Evolutionary conservation across 805 yeast genomes (phyloP), one percentile per base, ranked within the genome.

Genomic region (Ogataea trehaloabstinens): DNA sequence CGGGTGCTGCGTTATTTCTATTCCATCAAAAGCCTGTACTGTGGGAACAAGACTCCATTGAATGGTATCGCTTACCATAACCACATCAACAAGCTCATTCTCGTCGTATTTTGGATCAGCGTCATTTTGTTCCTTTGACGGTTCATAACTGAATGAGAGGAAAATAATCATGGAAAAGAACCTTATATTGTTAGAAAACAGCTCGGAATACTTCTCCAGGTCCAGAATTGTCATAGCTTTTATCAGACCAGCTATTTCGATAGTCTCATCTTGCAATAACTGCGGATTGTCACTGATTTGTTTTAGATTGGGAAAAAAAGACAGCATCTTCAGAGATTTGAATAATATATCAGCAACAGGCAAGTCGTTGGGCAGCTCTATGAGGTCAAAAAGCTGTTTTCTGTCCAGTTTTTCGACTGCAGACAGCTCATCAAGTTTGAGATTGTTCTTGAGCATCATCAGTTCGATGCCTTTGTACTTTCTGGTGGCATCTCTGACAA

Each of bases 81-180:
- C 59, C 5, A 53, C 50, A 31, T 57, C 60, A n/a, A 52, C 34
- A 1, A 30, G 28, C 3, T 42, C 46, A n/a, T 40, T 37, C 2
- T 38, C 19, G 12, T 28, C 21, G 19, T 40, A 37, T 35, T n/a
- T 25, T 5, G 19, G 21, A 16, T 19, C 33, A 8, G 6, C 8
- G 10, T 27, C 15, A 7, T 7, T 15, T 5, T 4, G 17, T 22
- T 22, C 29, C 5, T 34, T 24, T 6, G 33, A 11, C 22, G 33
- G 22, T 5, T 19, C 31, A 42, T 42, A 17, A 49, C 52, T 10
- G 67, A 62, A 46, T 0, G 82, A 66, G 5, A 77, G 54, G 47
- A 74, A 80, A 2, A 81, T 30, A 24, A 82, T 51, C 49, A 68
- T 67, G 20, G 61, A 19, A 35, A 69, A 64, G 40, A 76, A 73